Conservation (phyloP, 495 filamentous ascomycete species). For the Lasiosphaeria miniovina region DNA sequence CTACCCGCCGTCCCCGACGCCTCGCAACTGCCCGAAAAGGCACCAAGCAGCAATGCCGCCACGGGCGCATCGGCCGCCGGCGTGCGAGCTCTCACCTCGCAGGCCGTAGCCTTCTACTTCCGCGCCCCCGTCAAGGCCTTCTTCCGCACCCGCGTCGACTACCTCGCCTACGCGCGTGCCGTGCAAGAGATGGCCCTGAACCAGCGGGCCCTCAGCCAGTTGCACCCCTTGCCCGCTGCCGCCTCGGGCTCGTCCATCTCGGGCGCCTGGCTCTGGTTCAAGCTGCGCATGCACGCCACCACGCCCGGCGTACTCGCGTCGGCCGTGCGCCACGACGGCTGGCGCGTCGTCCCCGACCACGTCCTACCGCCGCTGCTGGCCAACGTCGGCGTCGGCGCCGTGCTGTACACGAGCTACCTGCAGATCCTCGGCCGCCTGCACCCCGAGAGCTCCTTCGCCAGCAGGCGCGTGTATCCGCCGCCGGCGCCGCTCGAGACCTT, state of each 20-base stretch:
- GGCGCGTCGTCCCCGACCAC: conserved; percentile 84
- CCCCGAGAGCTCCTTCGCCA: conserved; percentile 63
- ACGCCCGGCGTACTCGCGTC: conserved; percentile 77
- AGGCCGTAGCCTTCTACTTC: conserved; percentile 83
- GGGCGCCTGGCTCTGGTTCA: conserved; percentile 38
- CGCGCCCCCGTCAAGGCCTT: conserved; percentile 85
- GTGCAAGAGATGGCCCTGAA: conserved; percentile 29
- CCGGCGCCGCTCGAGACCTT: conserved; percentile 65
- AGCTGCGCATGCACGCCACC: conserved; percentile 63
- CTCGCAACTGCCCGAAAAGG: conserved; percentile 32
- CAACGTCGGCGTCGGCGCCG: conserved; percentile 79
- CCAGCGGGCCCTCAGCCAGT: conserved; percentile 28
- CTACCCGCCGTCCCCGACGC: conserved; percentile 39
- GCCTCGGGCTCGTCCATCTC: background rate
- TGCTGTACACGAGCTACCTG: conserved; percentile 85
- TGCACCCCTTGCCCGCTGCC: conserved; percentile 23
- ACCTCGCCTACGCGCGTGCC: conserved; percentile 50
- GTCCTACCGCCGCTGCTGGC: conserved; percentile 81
- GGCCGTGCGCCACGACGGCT: conserved; percentile 75
- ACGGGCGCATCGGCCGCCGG: conserved; percentile 72
- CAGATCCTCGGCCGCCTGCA: conserved; percentile 72
- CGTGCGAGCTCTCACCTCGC: conserved; percentile 73
- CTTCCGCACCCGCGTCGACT: conserved; percentile 85
- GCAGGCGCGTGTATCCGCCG: conserved; percentile 73
- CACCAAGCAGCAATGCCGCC: conserved; percentile 65